These are phyloP conservation scores for Talaromyces sp. DNA, from an alignment of 2,329 filamentous ascomycete species.

Conservation along the genomic window DNA sequence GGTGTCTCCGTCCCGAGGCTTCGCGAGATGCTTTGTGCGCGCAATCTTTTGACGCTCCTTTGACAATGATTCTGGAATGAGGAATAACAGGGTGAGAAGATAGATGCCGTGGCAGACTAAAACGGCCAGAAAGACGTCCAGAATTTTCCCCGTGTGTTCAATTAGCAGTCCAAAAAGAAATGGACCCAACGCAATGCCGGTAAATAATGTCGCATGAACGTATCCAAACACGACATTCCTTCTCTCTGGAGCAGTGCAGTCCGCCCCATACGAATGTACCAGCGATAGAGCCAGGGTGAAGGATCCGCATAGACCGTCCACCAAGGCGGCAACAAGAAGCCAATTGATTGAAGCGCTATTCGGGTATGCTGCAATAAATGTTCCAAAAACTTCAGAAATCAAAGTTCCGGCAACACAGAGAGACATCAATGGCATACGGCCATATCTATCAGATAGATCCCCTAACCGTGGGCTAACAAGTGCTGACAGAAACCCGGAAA, in stretches of 20 bases:
- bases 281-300: conserved; percentile 79
- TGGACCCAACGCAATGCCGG: conserved; percentile 82
- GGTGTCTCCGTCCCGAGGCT: conserved; percentile 30
- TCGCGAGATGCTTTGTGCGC: conserved; percentile 58
- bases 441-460: conserved; percentile 78
- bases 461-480: conserved; percentile 78
- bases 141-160: conserved; percentile 64
- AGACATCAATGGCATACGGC: conserved; percentile 68
- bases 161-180: conserved; percentile 75
- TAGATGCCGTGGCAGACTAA: conserved; percentile 69
- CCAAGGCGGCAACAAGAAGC: conserved; percentile 67
- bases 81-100: conserved; percentile 62
- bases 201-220: conserved; percentile 82
- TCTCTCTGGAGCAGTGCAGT: conserved; percentile 75
- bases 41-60: conserved; percentile 65
- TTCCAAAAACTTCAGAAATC: conserved; percentile 67
- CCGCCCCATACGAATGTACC: conserved; percentile 79
- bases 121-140: conserved; percentile 81
- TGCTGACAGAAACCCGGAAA: conserved; percentile 71
- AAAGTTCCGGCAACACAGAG: conserved; percentile 71
- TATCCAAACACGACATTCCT: conserved; percentile 82
- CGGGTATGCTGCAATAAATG: conserved; percentile 70
- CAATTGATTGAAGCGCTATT: conserved; percentile 69
- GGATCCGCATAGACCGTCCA: conserved; percentile 82
- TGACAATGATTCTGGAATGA: conserved; percentile 81